A percentile compares a stretch with the other conserved stretches of the same genome.
phyloP scores from a whole-genome alignment of 2,329 filamentous ascomycete species.

The Allantophomopsis lycopodina region DNA sequence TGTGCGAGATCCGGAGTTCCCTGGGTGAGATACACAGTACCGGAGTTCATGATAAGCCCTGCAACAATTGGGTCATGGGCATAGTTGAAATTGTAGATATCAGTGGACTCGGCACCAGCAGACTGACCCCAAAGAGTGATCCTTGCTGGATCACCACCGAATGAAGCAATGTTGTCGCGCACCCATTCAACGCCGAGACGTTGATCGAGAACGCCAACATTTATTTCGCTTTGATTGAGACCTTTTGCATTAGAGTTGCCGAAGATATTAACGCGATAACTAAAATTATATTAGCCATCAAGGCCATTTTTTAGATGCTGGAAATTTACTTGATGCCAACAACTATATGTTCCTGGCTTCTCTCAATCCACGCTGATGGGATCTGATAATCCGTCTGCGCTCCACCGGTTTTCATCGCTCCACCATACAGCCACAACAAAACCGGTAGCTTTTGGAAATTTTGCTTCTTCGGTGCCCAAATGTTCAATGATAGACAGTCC shows the following conservation, averaged over 20 bases:
- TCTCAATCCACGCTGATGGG: slow-evolving; percentile 16
- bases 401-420: slow-evolving; percentile 44
- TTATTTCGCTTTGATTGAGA: slow-evolving; percentile 17
- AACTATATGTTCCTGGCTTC: slow-evolving; percentile 22
- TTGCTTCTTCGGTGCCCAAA: slow-evolving; percentile 21
- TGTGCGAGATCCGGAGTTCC: too few relatives aligned
- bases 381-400: slow-evolving; percentile 27
- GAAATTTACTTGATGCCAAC: slow-evolving; percentile 47
- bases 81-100: slow-evolving; percentile 9
- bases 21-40: slow-evolving; percentile 5
- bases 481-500: slow-evolving; percentile 22
- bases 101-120: slow-evolving; percentile 25
- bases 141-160: slow-evolving; percentile 42
- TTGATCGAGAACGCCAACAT: slow-evolving; percentile 51
- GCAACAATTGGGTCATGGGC: slow-evolving; percentile 7
- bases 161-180: slow-evolving; percentile 38
- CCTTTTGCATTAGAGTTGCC: slow-evolving; percentile 2
- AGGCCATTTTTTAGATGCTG: slow-evolving; percentile 27
- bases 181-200: slow-evolving; percentile 46
- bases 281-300: background rate
- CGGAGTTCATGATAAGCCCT: slow-evolving; percentile 18
- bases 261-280: slow-evolving; percentile 17
- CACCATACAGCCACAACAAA: slow-evolving; percentile 47
- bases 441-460: slow-evolving; percentile 30
- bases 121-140: slow-evolving; percentile 42